phyloP scores from a whole-genome alignment of 2,329 filamentous ascomycete genomes.

The Neocucurbitaria cava region DNA sequence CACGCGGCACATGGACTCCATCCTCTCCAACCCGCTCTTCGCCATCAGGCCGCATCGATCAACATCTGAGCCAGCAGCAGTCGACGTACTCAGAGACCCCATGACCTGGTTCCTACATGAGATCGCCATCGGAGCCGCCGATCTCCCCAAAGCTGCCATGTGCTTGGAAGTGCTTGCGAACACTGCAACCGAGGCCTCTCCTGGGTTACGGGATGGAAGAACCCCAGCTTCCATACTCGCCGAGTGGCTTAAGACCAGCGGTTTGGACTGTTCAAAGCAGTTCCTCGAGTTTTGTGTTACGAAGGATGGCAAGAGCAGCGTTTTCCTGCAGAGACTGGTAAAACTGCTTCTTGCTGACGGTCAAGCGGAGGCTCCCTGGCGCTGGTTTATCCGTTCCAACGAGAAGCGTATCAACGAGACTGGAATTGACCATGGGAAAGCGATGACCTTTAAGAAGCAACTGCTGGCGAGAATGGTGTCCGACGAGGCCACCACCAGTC shows the following conservation, averaged over 20 bases:
- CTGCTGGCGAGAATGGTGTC: conserved; percentile 34
- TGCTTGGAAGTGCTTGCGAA: conserved; percentile 46
- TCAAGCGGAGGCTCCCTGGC: conserved; percentile 33
- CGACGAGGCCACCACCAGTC: conserved; percentile 12
- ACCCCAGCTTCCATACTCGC: conserved; percentile 29
- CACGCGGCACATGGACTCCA: conserved; percentile 57
- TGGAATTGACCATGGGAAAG: conserved; percentile 12
- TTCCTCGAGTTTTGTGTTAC: conserved; percentile 29
- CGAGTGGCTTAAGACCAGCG: conserved; percentile 41
- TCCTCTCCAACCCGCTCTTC: conserved; percentile 61
- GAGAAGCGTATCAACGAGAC: conserved; percentile 28
- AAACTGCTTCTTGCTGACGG: conserved; percentile 31
- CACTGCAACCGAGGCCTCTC: conserved; percentile 7
- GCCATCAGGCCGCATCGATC: conserved; percentile 37
- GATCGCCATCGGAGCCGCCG: conserved; percentile 48
- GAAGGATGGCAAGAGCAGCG: conserved; percentile 10
- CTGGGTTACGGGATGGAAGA: conserved; percentile 10
- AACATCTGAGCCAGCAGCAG: conserved; percentile 33
- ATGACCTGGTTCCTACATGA: conserved; percentile 51
- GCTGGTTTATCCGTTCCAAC: conserved; percentile 33
- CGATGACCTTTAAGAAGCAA: conserved; percentile 26
- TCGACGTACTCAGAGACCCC: conserved; percentile 45
- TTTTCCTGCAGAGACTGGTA: conserved; percentile 28
- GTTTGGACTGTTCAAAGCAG: conserved; percentile 33
- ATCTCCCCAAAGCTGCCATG: conserved; percentile 46